Evolutionary conservation across 2,329 filamentous ascomycete genomes (phyloP).

Genomic region (Cordyceps farinosa): DNA sequence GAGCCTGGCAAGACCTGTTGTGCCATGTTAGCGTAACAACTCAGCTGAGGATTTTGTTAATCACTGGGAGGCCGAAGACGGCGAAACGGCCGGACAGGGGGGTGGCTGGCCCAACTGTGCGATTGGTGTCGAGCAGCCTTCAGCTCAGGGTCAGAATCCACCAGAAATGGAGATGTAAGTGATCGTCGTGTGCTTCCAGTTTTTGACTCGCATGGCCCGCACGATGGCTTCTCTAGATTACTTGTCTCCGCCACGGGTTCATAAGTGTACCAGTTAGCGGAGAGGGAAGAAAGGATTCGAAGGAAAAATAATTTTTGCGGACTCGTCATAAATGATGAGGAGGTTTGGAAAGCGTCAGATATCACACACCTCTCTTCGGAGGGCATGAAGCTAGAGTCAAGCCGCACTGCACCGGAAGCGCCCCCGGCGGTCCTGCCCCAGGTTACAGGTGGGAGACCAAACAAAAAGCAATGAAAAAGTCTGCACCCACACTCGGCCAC

Average conservation of each 20-base stretch:
- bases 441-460: neutral
- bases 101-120: neutral
- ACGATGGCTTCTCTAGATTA: conserved; percentile 12
- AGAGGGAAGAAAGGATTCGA: neutral
- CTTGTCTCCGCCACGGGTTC: conserved; percentile 6
- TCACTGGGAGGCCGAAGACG: neutral
- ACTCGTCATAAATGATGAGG: conserved; percentile 14
- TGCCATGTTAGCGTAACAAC: neutral
- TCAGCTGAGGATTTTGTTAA: neutral
- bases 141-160: conserved; percentile 13
- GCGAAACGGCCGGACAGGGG: conserved; percentile 6
- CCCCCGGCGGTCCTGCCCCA: neutral
- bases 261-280: neutral
- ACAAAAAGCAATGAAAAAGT: conserved; percentile 6
- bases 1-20: neutral
- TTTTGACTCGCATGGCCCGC: conserved; percentile 11
- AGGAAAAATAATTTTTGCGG: neutral
- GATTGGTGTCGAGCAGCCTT: conserved; percentile 7
- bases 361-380: conserved; percentile 2
- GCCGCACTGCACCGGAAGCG: conserved; percentile 7
- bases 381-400: conserved; percentile 2
- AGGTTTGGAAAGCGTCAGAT: neutral
- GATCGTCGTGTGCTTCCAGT: conserved; percentile 16
- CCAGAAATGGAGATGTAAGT: conserved; percentile 13
- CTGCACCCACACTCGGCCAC: conserved; percentile 4